Percentiles rank a stretch among this genome's conserved stretches.
These are phyloP conservation scores for Leptomonas pyrrhocoris DNA, from an alignment of 208 protist species.

Conservation along the genomic window DNA sequence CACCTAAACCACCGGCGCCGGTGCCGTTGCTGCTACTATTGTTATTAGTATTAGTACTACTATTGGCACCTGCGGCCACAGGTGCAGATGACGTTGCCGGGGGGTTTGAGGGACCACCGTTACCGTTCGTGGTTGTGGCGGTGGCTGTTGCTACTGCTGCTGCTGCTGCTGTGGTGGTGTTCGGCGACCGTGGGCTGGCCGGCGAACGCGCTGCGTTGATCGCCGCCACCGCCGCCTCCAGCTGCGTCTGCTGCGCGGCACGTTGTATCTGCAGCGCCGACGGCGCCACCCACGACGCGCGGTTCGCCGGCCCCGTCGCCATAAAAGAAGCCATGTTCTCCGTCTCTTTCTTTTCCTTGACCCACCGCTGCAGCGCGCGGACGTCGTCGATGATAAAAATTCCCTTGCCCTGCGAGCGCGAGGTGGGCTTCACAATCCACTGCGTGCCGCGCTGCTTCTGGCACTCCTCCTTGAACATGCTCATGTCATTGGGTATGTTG, in stretches of 20 bases:
- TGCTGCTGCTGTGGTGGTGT: no score
- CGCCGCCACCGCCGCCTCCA: conserved; percentile 10
- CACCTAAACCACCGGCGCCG: conserved; percentile 30
- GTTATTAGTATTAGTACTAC: no score
- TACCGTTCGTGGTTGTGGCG: neutral
- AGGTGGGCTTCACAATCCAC: conserved; percentile 97
- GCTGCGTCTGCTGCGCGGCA: conserved; percentile 1
- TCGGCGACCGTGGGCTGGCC: conserved; percentile 10
- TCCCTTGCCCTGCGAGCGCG: conserved; percentile 93
- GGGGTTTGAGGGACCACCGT: neutral
- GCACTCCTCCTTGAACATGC: conserved; percentile 96
- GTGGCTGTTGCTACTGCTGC: neutral
- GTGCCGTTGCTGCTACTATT: neutral
- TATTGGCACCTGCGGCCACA: neutral
- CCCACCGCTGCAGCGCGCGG: conserved; percentile 84
- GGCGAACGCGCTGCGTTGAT: neutral
- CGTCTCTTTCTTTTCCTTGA: conserved; percentile 65
- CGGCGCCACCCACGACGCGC: conserved; percentile 14
- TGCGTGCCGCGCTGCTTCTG: conserved; percentile 68
- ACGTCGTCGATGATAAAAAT: conserved; percentile 96
- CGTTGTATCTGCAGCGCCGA: conserved; percentile 28
- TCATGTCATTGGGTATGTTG: conserved; percentile 93
- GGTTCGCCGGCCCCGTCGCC: conserved; percentile 16
- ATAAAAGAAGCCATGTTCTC: conserved; percentile 41
- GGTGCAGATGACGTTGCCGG: neutral